phyloP scores from a whole-genome alignment of 768 basidiomycete species.

The Fomitopsis pulvina region DNA sequence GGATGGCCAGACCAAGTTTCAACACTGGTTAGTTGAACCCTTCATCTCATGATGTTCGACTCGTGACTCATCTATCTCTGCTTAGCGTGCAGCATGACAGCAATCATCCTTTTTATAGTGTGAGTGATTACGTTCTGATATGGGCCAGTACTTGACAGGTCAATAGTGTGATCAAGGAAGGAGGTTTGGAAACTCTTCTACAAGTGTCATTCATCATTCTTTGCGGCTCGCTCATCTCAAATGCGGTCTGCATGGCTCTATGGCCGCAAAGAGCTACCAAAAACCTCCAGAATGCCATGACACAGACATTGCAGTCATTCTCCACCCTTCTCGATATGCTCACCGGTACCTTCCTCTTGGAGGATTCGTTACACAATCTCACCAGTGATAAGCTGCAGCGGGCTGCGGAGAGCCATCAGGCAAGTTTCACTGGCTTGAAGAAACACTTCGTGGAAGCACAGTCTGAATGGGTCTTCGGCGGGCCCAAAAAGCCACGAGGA shows the following conservation, averaged over 20 bases:
- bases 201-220: slow-evolving; percentile 73
- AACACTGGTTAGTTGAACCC: slow-evolving; percentile 59
- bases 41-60: background rate
- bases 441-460: slow-evolving; percentile 82
- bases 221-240: slow-evolving; percentile 71
- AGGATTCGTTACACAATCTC: slow-evolving; percentile 51
- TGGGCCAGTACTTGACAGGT: no score
- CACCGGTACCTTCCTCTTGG: slow-evolving; percentile 80
- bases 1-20: slow-evolving; percentile 85
- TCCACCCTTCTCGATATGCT: slow-evolving; percentile 78
- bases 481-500: slow-evolving; percentile 13
- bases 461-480: slow-evolving; percentile 62
- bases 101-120: slow-evolving; percentile 82
- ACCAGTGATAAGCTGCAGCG: slow-evolving; percentile 62
- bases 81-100: slow-evolving; percentile 77
- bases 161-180: slow-evolving; percentile 78
- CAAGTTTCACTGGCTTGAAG: slow-evolving; percentile 85
- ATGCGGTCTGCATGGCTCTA: slow-evolving; percentile 74
- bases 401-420: slow-evolving; percentile 82
- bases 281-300: slow-evolving; percentile 81
- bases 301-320: slow-evolving; percentile 81
- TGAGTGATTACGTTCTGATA: slow-evolving; percentile 24
- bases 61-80: background rate
- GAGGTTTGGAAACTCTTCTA: slow-evolving; percentile 67
- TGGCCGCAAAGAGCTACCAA: slow-evolving; percentile 85